Evolutionary conservation across 345 rosid genomes (phyloP).

Genomic region (Ricinus communis): DNA sequence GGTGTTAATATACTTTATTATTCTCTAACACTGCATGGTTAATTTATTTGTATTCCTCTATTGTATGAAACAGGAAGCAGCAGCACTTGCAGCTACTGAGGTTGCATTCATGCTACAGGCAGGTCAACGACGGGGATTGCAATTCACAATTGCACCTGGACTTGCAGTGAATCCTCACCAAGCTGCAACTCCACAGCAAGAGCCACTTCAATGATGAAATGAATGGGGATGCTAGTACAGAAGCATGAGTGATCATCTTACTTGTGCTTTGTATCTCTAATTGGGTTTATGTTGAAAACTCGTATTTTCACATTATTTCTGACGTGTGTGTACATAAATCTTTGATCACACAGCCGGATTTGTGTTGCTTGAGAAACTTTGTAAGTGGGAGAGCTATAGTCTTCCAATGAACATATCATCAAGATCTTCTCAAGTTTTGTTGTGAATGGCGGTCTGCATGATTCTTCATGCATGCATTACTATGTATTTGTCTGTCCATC

Average conservation of each 20-base stretch:
- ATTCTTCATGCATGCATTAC: background rate
- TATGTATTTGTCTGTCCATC: background rate
- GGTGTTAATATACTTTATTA: background rate
- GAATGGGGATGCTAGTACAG: background rate
- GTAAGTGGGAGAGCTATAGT: background rate
- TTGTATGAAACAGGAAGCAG: slow-evolving; percentile 29
- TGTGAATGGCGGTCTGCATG: background rate
- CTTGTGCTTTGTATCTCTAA: slow-evolving; percentile 1
- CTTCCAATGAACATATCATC: slow-evolving; percentile 7
- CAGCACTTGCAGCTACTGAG: slow-evolving; percentile 28
- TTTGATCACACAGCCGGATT: slow-evolving; percentile 11
- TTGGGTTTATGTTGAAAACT: slow-evolving; percentile 7
- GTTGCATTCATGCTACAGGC: slow-evolving; percentile 28
- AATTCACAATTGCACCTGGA: slow-evolving; percentile 20
- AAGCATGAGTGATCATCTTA: background rate
- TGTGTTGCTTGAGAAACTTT: slow-evolving; percentile 10
- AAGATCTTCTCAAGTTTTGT: slow-evolving; percentile 1
- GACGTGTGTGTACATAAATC: slow-evolving; percentile 27
- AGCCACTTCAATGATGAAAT: slow-evolving; percentile 37
- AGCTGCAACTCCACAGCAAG: slow-evolving; percentile 41
- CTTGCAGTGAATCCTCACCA: slow-evolving; percentile 21
- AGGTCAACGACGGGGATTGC: slow-evolving; percentile 25
- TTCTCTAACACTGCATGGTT: no score
- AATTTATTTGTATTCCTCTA: background rate
- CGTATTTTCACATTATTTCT: background rate